These are phyloP conservation scores for Ogataea hybrid DNA, from an alignment of 1,139 yeast species.

Conservation along the genomic window DNA sequence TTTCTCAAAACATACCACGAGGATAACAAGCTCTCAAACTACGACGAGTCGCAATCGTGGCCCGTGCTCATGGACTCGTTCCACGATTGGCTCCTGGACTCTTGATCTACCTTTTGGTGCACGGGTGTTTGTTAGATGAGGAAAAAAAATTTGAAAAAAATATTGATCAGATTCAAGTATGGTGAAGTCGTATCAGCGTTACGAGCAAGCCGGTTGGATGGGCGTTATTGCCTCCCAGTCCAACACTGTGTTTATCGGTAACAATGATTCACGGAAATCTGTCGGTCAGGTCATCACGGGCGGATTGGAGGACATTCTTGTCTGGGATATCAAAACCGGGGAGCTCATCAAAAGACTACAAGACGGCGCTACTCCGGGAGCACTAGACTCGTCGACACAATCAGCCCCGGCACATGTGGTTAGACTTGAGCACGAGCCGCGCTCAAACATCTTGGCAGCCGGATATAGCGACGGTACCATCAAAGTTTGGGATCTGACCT, in stretches of 20 bases:
- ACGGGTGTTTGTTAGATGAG: neutral
- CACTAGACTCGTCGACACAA: slow-evolving; percentile 61
- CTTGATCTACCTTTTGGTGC: neutral
- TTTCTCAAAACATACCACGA: slow-evolving; percentile 54
- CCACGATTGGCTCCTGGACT: slow-evolving; percentile 44
- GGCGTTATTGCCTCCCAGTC: slow-evolving; percentile 82
- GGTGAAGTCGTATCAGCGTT: slow-evolving; percentile 95
- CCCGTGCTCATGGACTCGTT: slow-evolving; percentile 86
- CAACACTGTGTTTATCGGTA: slow-evolving; percentile 68
- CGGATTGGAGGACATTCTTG: slow-evolving; percentile 79
- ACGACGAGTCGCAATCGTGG: slow-evolving; percentile 88
- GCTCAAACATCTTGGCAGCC: slow-evolving; percentile 73
- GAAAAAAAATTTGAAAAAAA: slow-evolving; percentile 11
- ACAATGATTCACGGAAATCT: slow-evolving; percentile 36
- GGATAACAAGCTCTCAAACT: slow-evolving; percentile 52
- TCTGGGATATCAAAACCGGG: slow-evolving; percentile 95
- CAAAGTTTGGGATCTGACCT: slow-evolving; percentile 88
- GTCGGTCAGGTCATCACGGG: slow-evolving; percentile 74
- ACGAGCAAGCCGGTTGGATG: slow-evolving; percentile 77
- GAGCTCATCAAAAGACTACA: slow-evolving; percentile 56
- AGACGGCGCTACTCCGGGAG: slow-evolving; percentile 73
- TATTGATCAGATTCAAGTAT: slow-evolving; percentile 36
- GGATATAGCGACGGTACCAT: slow-evolving; percentile 90
- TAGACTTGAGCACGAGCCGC: slow-evolving; percentile 54
- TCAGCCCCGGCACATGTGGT: slow-evolving; percentile 65